Evolutionary conservation across 2,329 filamentous ascomycete species (phyloP), one percentile per base, ranked within the genome.

Genomic region (Aureobasidium musti): DNA sequence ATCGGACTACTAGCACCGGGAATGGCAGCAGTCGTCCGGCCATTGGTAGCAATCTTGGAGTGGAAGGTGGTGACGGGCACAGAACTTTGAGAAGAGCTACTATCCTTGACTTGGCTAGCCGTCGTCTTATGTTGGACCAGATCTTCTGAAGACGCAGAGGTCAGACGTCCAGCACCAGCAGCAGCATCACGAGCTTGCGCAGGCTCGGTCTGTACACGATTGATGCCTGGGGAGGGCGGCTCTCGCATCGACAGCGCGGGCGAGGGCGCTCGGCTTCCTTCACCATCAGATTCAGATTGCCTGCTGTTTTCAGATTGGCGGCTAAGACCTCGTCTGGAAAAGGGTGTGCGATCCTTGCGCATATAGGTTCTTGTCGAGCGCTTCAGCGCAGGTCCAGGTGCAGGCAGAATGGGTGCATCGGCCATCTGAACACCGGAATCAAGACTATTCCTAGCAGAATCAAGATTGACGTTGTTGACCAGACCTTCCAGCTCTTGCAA

Each of bases 321-420:
- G 50, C 86, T 84, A 5, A 82, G 82, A 52, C 87, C 82, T 45
- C 94, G 86, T 77, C 91, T 91, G 1, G 91, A 90, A 71, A 92
- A 89, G 0, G 90, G 87, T 3, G 87, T 82, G 64, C 90, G 61
- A 37, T 64, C 61, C 28, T 64, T 64, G 49, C 61, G 61, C 47
- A 45, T 64, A 37, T 53, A 68, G 5, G 95, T 99, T 65, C 91
- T 86, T 23, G 92, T 99, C 14, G 95, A 97, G 69, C 95, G 87
- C 72, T 95, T 89, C 57, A 99, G 80, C 37, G 91, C 91, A 77
- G 89, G 87, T 3, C 91, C 91, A 80, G 66, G 85, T 87, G 67
- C 86, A 1, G 92, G 91, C 49, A 98, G 80, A 69, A 98, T 97
- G 7, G 93, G 92, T 26, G 78, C 71, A 19, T 72, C 66, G 7